Evolutionary conservation across 2,329 filamentous ascomycete genomes (phyloP), one percentile per base, ranked within the genome.

Genomic region (Fusarium pseudonygamai): DNA sequence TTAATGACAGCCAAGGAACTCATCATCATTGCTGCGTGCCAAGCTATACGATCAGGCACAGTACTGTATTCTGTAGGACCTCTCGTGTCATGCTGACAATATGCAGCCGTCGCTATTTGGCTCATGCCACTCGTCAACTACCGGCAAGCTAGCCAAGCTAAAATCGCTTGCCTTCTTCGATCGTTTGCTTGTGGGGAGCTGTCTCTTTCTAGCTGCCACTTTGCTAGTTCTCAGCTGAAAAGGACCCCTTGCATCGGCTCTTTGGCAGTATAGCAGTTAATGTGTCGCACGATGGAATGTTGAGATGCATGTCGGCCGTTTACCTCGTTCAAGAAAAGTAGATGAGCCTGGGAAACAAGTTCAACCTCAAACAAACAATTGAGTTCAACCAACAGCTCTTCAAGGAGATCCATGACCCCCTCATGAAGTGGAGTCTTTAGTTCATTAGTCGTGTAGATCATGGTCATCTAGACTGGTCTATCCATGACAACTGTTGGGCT

Each of bases 1-100:
- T 42, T 32, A 24, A 36, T 24, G 34, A n/a, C 22, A 39, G 22
- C 42, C 52, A 62, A 46, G 34, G 6, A 62, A 34, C 40, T 30
- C 20, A 30, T 36, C n/a, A 20, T 26, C 26, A 50, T 43, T 36
- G 18, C 28, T 61, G 22, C 40, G 20, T 34, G 58, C 65, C 67
- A 69, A 69, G 67, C 34, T 30, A 49, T 46, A 46, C 22, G 20
- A 68, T 43, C 50, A 69, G 56, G 67, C 45, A 64, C 50, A 64
- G 30, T 20, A 64, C 45, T 47, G 45, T 28, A 34, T 39, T 36
- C 34, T 57, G 40, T 34, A 28, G 37, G 37, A 55, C 26, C 24
- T 56, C 60, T 37, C 37, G 40, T 70, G 67, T 42, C 66, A 46
- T 64, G 64, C 43, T 69, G 58, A 32, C 36, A 53, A 22, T 16